A percentile compares a stretch with the other conserved stretches of the same genome.
Conservation (phyloP, 768 basidiomycete genomes). For the Phaeotremella skinneri region DNA sequence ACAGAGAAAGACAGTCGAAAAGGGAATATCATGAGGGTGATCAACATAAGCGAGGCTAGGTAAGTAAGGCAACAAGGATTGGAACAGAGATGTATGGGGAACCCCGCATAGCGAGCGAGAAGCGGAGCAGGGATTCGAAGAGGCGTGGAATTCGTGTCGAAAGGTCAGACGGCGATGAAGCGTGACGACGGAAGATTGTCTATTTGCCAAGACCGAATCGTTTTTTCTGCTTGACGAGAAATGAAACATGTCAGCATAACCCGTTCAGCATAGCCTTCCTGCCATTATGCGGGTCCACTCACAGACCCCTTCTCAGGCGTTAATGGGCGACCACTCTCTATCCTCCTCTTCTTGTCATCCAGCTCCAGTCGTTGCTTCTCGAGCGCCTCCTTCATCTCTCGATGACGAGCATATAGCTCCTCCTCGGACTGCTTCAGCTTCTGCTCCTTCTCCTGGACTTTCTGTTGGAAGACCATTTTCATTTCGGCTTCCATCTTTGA, state of each 20-base stretch:
- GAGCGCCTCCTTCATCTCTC: slow-evolving; percentile 98
- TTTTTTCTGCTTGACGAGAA: slow-evolving; percentile 44
- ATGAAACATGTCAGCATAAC: slow-evolving; percentile 9
- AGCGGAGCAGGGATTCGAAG: too few relatives aligned
- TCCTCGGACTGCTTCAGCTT: slow-evolving; percentile 99
- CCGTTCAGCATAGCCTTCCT: not conserved
- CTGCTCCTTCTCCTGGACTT: slow-evolving; percentile 98
- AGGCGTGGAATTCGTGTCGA: too few relatives aligned
- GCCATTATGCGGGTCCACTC: too few relatives aligned
- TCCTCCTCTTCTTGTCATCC: slow-evolving; percentile 96
- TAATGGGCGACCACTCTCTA: slow-evolving; percentile 89
- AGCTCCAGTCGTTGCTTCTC: slow-evolving; percentile 94
- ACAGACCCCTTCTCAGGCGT: slow-evolving; percentile 91
- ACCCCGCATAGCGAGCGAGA: too few relatives aligned
- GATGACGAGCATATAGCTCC: slow-evolving; percentile 96
- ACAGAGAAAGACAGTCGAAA: too few relatives aligned
- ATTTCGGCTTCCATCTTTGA: slow-evolving; percentile 87
- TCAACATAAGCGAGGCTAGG: too few relatives aligned
- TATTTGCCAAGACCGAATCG: slow-evolving; percentile 52
- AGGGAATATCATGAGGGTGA: too few relatives aligned
- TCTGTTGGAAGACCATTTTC: slow-evolving; percentile 99
- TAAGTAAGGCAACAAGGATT: too few relatives aligned
- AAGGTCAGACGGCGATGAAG: not conserved
- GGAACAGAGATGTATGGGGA: too few relatives aligned
- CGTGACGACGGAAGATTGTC: not conserved